phyloP scores from a whole-genome alignment of 2,329 filamentous ascomycete species.

The Fusarium sp. region DNA sequence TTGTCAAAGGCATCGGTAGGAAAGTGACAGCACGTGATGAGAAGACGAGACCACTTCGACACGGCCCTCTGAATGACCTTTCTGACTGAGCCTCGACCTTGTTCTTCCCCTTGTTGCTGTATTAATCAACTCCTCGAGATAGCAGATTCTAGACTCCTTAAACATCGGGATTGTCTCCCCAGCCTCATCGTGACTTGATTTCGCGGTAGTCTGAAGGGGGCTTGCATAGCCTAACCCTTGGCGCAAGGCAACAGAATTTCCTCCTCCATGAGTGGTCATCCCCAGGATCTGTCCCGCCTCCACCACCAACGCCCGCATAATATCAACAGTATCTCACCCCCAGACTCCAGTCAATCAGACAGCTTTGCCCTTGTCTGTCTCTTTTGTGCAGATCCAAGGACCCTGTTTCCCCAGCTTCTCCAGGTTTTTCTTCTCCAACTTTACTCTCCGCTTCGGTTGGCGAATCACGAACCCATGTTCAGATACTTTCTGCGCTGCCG shows the following conservation, averaged over 20 bases:
- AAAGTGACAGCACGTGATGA: neutral
- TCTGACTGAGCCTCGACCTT: neutral
- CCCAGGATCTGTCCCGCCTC: slow-evolving; percentile 24
- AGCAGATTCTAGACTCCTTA: neutral
- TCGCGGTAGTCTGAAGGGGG: neutral
- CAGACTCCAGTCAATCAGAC: neutral
- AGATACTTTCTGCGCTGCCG: neutral
- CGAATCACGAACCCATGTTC: slow-evolving; percentile 24
- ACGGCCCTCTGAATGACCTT: neutral
- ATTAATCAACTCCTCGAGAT: neutral
- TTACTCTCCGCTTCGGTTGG: slow-evolving; percentile 3
- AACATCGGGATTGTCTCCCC: neutral
- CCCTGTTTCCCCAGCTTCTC: slow-evolving; percentile 20
- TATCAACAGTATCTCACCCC: neutral
- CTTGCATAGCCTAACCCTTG: slow-evolving; percentile 17
- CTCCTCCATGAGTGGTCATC: slow-evolving; percentile 25
- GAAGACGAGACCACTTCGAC: neutral
- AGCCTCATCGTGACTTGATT: slow-evolving; percentile 2
- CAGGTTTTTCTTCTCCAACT: slow-evolving; percentile 20
- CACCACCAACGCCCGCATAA: slow-evolving; percentile 18
- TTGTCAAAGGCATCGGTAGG: neutral
- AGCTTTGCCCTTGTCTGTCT: neutral
- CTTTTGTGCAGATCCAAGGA: neutral
- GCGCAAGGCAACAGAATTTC: slow-evolving; percentile 38
- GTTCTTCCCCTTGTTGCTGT: neutral